Base-by-base conservation (phyloP, 2,329 filamentous ascomycete species). In the Aspergillus fischeri region DNA sequence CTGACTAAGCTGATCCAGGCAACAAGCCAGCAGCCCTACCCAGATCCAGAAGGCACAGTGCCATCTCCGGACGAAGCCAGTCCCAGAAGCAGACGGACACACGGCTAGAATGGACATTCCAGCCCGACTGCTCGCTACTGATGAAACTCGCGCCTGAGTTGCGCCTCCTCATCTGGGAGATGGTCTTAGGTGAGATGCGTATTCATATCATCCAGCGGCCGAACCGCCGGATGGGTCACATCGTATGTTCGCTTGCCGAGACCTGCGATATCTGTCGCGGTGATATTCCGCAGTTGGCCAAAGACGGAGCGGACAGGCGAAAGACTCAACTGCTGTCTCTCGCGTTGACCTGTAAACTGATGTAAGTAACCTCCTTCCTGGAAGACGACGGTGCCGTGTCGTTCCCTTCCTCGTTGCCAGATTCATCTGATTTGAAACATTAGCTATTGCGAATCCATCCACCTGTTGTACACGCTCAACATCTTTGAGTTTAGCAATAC, bases 401-500 rank as follows among this genome's bases (percentile, higher is more conserved):
- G 11, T 27, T 17, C n/a, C 9, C 4, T 41, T 21, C 17, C 11
- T 27, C 21, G 17, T 47, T 11, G 20, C 47, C 21, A 17, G 11
- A 47, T n/a, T 24, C 21, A 47, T 49, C 52, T 51, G 45, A 56
- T 38, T n/a, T 21, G 29, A 35, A 25, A n/a, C 32, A 32, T 45
- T 54, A 75, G 73, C 57, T 73, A 72, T 60, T 54, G 61, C 57
- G 73, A 75, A 65, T 71, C 71, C 1, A 70, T 72, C 45, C 60
- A 67, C 51, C 59, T 72, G 28, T 65, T 75, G 24, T 75, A 75
- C 59, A 66, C 66, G 4, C 62, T 65, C 48, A 73, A 71, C 56
- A 69, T 62, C 45, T 72, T 75, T 58, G 70, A 74, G 56, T 75
- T 75, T 62, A 74, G 71, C 60, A 75, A 71, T 53, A 73, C 73